Conservation (phyloP, 495 filamentous ascomycete genomes). For the Thermochaetoides thermophila region DNA sequence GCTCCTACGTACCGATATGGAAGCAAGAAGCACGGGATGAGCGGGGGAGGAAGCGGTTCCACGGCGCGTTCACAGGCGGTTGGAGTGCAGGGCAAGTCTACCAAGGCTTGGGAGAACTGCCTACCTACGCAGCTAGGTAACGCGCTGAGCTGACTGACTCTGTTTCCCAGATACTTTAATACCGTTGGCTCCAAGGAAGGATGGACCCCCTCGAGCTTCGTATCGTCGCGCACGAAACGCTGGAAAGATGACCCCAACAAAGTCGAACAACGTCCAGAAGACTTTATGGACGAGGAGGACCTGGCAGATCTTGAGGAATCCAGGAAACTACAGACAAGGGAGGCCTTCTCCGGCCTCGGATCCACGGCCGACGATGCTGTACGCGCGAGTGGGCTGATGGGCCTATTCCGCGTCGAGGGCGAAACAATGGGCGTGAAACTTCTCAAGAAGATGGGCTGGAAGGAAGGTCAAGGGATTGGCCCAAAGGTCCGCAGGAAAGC, state of each 20-base stretch:
- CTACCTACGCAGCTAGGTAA: no score
- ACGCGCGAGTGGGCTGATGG: conserved; percentile 45
- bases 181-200: conserved; percentile 97
- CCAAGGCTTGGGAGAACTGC: no score
- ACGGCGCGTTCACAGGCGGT: conserved; percentile 93
- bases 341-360: conserved; percentile 65
- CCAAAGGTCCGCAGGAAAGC: conserved; percentile 72
- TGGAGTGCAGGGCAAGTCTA: conserved; percentile 77
- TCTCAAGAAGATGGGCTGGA: conserved; percentile 91
- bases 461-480: conserved; percentile 82
- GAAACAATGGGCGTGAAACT: conserved; percentile 86
- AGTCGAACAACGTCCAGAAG: conserved; percentile 55
- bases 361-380: conserved; percentile 43
- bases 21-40: conserved; percentile 96
- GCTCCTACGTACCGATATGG: conserved; percentile 87
- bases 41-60: conserved; percentile 74
- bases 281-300: conserved; percentile 99
- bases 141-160: neutral
- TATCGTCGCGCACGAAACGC: conserved; percentile 73
- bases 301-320: conserved; percentile 73
- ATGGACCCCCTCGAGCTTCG: conserved; percentile 83
- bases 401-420: conserved; percentile 56
- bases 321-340: conserved; percentile 51
- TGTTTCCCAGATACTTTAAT: conserved; percentile 68
- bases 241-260: conserved; percentile 45